Evolutionary conservation across 2,329 filamentous ascomycete genomes (phyloP), one percentile per base, ranked within the genome.

Genomic region (Fusarium dlaminii): DNA sequence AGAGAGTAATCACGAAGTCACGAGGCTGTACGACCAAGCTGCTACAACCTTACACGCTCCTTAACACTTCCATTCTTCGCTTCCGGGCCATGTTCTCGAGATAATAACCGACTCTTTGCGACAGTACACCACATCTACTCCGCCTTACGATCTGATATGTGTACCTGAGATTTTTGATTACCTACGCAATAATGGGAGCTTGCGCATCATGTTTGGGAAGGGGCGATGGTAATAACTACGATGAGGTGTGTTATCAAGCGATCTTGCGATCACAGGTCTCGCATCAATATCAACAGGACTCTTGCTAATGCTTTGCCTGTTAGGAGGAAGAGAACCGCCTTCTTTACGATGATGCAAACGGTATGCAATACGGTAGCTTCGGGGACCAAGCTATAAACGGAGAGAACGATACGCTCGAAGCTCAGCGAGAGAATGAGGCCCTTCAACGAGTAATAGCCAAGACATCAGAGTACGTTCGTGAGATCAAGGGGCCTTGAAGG

Each of bases 401-500:
- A 57, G 88, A 89, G 75, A 87, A 88, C 77, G 90, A 91, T 75
- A 88, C 89, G 15, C 84, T 90, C 68, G 90, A 92, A 79, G 87
- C 87, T 32, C 90, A 91, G 80, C 86, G 89, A 71, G 90, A 92
- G 81, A 89, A 86, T 51, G 90, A 92, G 80, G 90, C 90, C 64
- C 81, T 92, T 58, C 90, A 91, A 79, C 86, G 88, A 73, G 89
- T 92, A 9, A 89, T 92, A 37, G 88, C 89, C 51, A 88, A 88
- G 73, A 92, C 90, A 55, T 91, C 90, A 54, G 89, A 91, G 90
- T 92, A 84, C 72, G 86, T 78, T 30, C 14, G 27, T 29, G 18
- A 32, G 24, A 54, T 30, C 34, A 40, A 39, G n/a, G 39, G 24
- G 11, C 12, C 29, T 51, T 52, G 34, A 49, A 52, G 32, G 48